These are phyloP conservation scores for Hypoxylon sp. DNA, from an alignment of 2,329 filamentous ascomycete genomes.

Conservation along the genomic window DNA sequence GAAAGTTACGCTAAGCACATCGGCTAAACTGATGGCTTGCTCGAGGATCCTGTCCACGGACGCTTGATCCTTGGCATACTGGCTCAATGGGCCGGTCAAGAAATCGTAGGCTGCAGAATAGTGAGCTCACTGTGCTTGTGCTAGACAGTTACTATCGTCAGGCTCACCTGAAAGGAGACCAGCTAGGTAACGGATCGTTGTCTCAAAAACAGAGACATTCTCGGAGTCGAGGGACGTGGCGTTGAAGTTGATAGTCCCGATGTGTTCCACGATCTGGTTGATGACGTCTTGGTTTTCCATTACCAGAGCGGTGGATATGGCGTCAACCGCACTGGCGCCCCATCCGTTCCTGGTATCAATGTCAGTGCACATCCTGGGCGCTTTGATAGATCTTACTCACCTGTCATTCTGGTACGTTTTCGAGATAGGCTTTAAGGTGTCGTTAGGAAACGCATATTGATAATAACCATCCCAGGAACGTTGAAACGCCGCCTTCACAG, in stretches of 20 bases:
- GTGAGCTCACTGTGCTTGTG: too few relatives aligned
- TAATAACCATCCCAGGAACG: slow-evolving; percentile 78
- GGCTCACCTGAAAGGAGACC: slow-evolving; percentile 75
- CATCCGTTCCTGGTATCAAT: slow-evolving; percentile 72
- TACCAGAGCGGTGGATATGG: slow-evolving; percentile 79
- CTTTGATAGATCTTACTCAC: slow-evolving; percentile 53
- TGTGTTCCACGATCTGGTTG: slow-evolving; percentile 73
- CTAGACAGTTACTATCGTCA: neutral
- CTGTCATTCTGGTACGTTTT: slow-evolving; percentile 74
- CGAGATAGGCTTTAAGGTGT: slow-evolving; percentile 75
- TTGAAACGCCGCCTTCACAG: slow-evolving; percentile 74
- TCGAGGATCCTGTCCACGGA: slow-evolving; percentile 67
- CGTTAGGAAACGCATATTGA: slow-evolving; percentile 77
- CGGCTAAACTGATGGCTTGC: slow-evolving; percentile 74
- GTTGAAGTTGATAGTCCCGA: slow-evolving; percentile 76
- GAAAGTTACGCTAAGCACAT: slow-evolving; percentile 80
- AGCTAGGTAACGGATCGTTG: slow-evolving; percentile 86
- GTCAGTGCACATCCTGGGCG: slow-evolving; percentile 31
- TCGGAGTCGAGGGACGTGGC: slow-evolving; percentile 57
- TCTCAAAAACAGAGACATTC: slow-evolving; percentile 82
- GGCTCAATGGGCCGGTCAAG: slow-evolving; percentile 69
- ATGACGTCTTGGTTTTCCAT: slow-evolving; percentile 77
- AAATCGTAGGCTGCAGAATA: slow-evolving; percentile 68
- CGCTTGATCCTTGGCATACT: slow-evolving; percentile 53
- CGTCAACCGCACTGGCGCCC: slow-evolving; percentile 85